Conservation (phyloP, 768 basidiomycete genomes). For the Leccinum broughii region DNA sequence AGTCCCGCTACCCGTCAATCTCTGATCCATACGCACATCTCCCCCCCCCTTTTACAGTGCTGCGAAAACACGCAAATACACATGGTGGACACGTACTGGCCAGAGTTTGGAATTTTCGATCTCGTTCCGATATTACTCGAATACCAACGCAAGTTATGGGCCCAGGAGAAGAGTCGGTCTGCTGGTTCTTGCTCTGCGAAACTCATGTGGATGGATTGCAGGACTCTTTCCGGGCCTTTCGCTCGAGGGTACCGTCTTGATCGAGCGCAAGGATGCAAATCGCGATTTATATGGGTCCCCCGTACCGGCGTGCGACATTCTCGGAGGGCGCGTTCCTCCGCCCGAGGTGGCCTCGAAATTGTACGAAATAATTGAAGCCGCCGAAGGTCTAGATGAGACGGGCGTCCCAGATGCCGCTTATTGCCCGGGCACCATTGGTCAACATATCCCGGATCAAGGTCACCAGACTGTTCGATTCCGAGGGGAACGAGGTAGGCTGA, state of each 20-base stretch:
- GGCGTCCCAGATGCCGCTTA: conserved; percentile 79
- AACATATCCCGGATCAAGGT: conserved; percentile 50
- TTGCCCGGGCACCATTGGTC: conserved; percentile 66
- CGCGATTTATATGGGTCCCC: conserved; percentile 94
- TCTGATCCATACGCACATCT: neutral
- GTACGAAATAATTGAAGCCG: conserved; percentile 97
- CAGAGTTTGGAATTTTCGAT: conserved; percentile 85
- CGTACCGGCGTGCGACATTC: conserved; percentile 86
- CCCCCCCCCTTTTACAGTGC: conserved; percentile 46
- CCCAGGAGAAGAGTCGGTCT: neutral
- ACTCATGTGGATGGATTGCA: conserved; percentile 26
- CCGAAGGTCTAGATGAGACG: conserved; percentile 87
- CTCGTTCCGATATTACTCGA: conserved; percentile 86
- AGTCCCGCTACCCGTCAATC: conserved; percentile 23
- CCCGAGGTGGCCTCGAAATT: conserved; percentile 90
- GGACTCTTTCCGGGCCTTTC: conserved; percentile 95
- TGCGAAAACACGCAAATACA: conserved; percentile 85
- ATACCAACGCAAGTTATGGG: conserved; percentile 80
- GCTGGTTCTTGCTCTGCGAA: neutral
- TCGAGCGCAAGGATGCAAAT: conserved; percentile 96
- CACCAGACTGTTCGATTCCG: conserved; percentile 75
- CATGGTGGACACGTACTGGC: conserved; percentile 86
- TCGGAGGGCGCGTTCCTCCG: conserved; percentile 93
- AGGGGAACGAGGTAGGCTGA: conserved; percentile 35
- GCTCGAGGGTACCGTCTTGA: conserved; percentile 90